Evolutionary conservation across 139 green algal genomes (phyloP).

Genomic region (Tetradesmus lagerheimii): DNA sequence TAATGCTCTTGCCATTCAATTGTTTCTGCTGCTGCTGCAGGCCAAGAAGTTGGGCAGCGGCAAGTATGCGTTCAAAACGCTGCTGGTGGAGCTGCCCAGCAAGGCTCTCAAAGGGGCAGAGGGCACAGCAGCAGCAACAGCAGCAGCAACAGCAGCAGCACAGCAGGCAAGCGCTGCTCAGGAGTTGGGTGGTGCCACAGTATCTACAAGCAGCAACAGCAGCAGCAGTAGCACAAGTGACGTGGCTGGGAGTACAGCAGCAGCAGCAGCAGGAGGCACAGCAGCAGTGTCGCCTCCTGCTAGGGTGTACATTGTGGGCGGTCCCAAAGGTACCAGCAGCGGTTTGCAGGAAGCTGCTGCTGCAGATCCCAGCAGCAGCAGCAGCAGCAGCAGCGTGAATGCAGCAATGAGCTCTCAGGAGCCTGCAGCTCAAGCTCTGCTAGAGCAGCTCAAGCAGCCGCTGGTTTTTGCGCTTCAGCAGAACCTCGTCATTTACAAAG

Average conservation of each 20-base stretch:
- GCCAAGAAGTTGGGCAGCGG: conserved; percentile 1
- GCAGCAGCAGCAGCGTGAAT: background rate
- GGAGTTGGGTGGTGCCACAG: background rate
- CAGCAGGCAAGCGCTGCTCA: background rate
- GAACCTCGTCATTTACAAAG: conserved; percentile 13
- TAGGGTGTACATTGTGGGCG: background rate
- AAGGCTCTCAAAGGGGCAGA: background rate
- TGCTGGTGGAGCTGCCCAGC: conserved; percentile 29
- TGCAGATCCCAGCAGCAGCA: background rate
- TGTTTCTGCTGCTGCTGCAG: background rate
- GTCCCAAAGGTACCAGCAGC: background rate
- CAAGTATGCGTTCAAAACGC: conserved; percentile 37
- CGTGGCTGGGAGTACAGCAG: background rate
- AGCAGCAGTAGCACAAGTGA: background rate
- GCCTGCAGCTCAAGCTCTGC: background rate
- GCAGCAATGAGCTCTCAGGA: background rate
- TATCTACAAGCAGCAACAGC: background rate
- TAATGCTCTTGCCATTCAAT: background rate
- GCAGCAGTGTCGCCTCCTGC: background rate
- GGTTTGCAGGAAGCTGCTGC: background rate
- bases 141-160: conserved; percentile 25
- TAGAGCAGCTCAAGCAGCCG: conserved; percentile 26
- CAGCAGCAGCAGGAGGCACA: background rate
- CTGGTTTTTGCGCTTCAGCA: conserved; percentile 26
- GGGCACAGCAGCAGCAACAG: conserved; percentile 4